These are phyloP conservation scores for Solanum pennellii DNA, from an alignment of 257 asterid species.

Conservation along the genomic window DNA sequence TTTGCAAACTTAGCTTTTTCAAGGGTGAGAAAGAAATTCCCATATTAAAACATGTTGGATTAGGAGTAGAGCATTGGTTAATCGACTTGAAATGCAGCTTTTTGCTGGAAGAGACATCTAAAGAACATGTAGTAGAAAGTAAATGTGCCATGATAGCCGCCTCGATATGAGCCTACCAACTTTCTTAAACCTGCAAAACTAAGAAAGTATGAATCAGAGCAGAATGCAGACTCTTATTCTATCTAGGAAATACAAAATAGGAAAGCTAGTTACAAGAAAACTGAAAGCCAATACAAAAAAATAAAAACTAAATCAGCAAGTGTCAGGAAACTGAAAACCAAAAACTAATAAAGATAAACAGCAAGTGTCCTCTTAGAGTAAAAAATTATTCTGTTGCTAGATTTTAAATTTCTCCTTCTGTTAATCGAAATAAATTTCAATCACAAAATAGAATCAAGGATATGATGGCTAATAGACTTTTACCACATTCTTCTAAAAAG, in stretches of 20 bases:
- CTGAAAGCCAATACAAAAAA: neutral
- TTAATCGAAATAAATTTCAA: neutral
- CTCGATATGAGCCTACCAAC: neutral
- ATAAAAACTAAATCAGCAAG: neutral
- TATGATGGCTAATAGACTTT: neutral
- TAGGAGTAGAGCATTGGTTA: conserved; percentile 17
- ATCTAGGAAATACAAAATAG: neutral
- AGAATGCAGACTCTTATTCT: neutral
- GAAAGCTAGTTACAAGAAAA: neutral
- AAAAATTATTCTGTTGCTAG: neutral
- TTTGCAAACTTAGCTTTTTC: conserved; percentile 5
- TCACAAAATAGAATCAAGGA: neutral
- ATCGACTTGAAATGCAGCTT: conserved; percentile 14
- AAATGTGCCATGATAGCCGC: conserved; percentile 51
- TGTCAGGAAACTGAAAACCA: neutral
- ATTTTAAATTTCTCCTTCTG: neutral
- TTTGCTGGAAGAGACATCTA: conserved; percentile 25
- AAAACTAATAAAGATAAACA: neutral
- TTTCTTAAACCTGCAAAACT: conserved; percentile 21
- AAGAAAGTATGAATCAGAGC: neutral
- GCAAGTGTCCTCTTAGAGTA: neutral
- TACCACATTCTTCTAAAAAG: neutral
- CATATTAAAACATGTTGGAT: conserved; percentile 18
- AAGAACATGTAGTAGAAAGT: conserved; percentile 47
- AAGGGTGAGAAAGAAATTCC: conserved; percentile 12